phyloP scores from a whole-genome alignment of 495 filamentous ascomycete species.

The Xylaria castorea region DNA sequence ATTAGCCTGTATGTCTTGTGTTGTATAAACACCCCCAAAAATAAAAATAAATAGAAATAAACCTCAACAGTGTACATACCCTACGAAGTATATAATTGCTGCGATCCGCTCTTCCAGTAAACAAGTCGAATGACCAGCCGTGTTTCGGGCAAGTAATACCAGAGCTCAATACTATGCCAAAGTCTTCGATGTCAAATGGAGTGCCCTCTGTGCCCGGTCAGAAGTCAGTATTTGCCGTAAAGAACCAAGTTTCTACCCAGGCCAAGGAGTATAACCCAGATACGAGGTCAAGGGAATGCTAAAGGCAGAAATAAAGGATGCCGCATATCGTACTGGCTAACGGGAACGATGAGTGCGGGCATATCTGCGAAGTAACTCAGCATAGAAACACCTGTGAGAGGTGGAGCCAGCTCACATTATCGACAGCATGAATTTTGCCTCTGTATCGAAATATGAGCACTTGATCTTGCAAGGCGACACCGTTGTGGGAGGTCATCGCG shows the following conservation, averaged over 20 bases:
- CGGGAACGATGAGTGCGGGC: constrained; percentile 65
- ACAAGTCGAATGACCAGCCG: constrained; percentile 67
- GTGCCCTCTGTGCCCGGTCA: constrained; percentile 50
- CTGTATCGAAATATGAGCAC: constrained; percentile 64
- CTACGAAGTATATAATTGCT: constrained; percentile 64
- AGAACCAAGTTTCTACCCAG: not conserved
- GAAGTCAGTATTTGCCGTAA: constrained; percentile 1
- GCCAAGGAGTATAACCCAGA: not conserved
- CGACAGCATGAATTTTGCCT: constrained; percentile 64
- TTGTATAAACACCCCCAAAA: too few relatives aligned
- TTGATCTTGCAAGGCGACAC: constrained; percentile 59
- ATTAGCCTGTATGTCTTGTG: not conserved
- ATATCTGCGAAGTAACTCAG: constrained; percentile 54
- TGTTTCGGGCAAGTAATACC: constrained; percentile 68
- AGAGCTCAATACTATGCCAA: constrained; percentile 57
- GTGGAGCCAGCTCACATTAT: constrained; percentile 56
- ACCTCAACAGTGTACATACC: constrained; percentile 11
- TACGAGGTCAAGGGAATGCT: not conserved
- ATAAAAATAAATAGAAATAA: not conserved
- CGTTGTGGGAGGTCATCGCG: constrained; percentile 28
- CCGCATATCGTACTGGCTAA: constrained; percentile 36
- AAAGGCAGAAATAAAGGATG: not conserved
- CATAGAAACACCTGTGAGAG: constrained; percentile 10
- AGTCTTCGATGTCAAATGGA: constrained; percentile 70
- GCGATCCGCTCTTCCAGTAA: constrained; percentile 60